phyloP scores from a whole-genome alignment of 2,329 filamentous ascomycete species.

The Neopestalotiopsis sp. region DNA sequence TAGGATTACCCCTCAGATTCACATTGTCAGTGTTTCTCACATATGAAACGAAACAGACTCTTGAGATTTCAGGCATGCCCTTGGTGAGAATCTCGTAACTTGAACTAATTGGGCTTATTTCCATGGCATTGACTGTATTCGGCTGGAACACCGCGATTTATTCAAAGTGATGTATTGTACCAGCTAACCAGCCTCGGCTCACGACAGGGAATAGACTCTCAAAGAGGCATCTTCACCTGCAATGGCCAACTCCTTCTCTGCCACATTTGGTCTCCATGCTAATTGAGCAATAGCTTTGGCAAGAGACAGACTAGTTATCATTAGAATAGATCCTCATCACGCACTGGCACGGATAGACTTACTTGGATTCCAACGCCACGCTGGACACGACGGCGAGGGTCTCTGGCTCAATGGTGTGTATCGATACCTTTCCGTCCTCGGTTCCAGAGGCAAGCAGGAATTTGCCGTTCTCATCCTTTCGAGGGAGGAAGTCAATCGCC shows the following conservation, averaged over 20 bases:
- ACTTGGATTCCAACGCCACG: constrained; percentile 44
- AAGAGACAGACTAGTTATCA: constrained; percentile 52
- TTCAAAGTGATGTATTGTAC: background rate
- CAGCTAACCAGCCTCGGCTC: constrained; percentile 4
- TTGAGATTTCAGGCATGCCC: too few species aligned
- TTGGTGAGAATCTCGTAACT: too few species aligned
- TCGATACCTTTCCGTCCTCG: constrained; percentile 55
- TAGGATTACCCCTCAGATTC: too few species aligned
- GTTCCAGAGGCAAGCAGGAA: constrained; percentile 62
- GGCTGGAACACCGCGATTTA: background rate
- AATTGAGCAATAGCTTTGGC: constrained; percentile 72
- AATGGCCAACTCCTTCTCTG: constrained; percentile 51
- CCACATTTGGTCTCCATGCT: constrained; percentile 65
- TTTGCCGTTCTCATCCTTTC: constrained; percentile 32
- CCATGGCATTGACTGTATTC: background rate
- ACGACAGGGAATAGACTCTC: constrained; percentile 57
- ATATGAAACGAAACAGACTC: too few species aligned
- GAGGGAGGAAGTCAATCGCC: constrained; percentile 69
- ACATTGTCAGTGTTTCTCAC: too few species aligned
- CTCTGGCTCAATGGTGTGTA: constrained; percentile 47
- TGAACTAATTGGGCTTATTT: too few species aligned
- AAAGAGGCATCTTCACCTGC: constrained; percentile 68
- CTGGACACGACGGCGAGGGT: constrained; percentile 44
- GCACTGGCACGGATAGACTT: constrained; percentile 32
- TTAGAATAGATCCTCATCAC: background rate